phyloP scores from a whole-genome alignment of 306 rosid species.

The Castanea sativa region DNA sequence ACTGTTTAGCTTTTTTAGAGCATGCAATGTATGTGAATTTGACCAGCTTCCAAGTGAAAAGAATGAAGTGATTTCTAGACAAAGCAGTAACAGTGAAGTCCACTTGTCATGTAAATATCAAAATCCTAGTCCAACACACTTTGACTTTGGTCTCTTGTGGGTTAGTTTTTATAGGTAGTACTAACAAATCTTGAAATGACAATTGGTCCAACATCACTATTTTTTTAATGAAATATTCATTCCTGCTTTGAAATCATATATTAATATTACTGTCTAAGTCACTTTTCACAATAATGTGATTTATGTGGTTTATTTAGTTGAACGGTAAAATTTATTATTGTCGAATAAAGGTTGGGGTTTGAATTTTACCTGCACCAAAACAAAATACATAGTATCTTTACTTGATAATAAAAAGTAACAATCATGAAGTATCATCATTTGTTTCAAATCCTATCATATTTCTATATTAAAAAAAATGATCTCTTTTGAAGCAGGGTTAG shows the following conservation, averaged over 20 bases:
- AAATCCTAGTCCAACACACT: not conserved
- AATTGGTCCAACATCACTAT: not conserved
- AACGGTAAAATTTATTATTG: too few relatives aligned
- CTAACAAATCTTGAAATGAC: not conserved
- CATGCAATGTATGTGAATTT: not conserved
- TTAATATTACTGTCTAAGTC: not conserved
- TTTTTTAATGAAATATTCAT: not conserved
- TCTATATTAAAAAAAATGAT: not conserved
- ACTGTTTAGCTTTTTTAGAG: not conserved
- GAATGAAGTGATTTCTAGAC: not conserved
- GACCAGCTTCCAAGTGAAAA: not conserved
- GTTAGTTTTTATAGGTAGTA: not conserved
- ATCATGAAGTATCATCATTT: too few relatives aligned
- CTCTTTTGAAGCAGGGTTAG: not conserved
- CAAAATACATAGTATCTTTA: too few relatives aligned
- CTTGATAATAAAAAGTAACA: too few relatives aligned
- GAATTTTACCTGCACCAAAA: too few relatives aligned
- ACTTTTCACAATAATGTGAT: not conserved
- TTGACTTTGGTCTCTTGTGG: not conserved
- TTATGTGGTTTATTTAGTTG: too few relatives aligned
- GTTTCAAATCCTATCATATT: too few relatives aligned
- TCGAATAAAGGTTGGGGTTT: rapidly evolving
- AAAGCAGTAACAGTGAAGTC: not conserved
- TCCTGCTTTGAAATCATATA: not conserved
- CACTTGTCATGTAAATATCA: not conserved